phyloP scores from a whole-genome alignment of 495 filamentous ascomycete genomes.

The Penicillium herquei region DNA sequence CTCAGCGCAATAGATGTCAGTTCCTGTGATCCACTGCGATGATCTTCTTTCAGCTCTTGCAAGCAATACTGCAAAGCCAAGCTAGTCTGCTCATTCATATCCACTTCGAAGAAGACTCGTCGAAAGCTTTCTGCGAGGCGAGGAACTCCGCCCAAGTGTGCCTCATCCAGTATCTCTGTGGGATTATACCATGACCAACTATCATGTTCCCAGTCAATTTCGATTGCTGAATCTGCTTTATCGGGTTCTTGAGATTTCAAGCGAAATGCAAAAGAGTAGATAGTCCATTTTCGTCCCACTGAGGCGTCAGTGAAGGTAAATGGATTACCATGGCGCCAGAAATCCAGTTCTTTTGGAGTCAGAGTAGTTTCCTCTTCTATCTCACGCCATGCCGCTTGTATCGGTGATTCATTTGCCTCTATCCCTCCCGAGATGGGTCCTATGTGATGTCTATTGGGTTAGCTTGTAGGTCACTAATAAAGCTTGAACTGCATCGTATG shows the following conservation, averaged over 20 bases:
- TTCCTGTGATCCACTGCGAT: constrained; percentile 56
- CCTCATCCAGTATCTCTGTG: constrained; percentile 33
- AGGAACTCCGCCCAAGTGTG: constrained; percentile 51
- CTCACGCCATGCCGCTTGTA: constrained; percentile 60
- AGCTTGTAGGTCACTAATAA: background rate
- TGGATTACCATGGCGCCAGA: constrained; percentile 57
- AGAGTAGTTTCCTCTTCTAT: constrained; percentile 62
- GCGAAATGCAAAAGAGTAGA: constrained; percentile 61
- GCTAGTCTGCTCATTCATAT: constrained; percentile 39
- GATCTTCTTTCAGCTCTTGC: constrained; percentile 46
- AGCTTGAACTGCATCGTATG: background rate
- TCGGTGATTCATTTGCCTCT: constrained; percentile 47
- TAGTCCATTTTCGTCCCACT: constrained; percentile 57
- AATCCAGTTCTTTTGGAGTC: constrained; percentile 38
- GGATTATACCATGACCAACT: constrained; percentile 57
- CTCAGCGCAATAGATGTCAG: constrained; percentile 50
- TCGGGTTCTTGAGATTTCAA: constrained; percentile 34
- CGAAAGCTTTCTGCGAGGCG: constrained; percentile 53
- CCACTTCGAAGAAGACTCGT: constrained; percentile 55
- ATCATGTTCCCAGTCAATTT: constrained; percentile 64
- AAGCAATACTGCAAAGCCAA: constrained; percentile 45
- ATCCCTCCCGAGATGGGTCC: constrained; percentile 63
- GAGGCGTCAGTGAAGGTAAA: constrained; percentile 55
- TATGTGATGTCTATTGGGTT: constrained; percentile 42
- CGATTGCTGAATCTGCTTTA: constrained; percentile 39